Base-by-base conservation (phyloP, 768 basidiomycete genomes). In the Russula vinacea region DNA sequence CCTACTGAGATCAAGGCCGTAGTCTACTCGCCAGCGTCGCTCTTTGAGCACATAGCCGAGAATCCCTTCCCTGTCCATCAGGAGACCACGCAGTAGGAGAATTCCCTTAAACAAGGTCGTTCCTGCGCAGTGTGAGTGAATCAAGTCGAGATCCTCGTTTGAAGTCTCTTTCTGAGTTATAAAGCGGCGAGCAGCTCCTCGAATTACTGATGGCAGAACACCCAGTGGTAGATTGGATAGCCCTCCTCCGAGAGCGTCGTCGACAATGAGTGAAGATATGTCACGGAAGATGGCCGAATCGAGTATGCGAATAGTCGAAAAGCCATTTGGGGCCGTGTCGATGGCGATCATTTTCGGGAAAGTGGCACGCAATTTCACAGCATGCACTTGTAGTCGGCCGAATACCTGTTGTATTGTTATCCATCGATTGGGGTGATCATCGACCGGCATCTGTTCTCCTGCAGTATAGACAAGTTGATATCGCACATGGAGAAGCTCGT, bases 1-100 rank as follows among this genome's bases (percentile, higher is more conserved):
- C 4, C 83, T 76, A 7, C 50, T 64, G 2, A 67, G 68, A 52
- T 79, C 78, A 4, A 82, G 75, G 2, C 83, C 83, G 65, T 81
- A 84, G 51, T 84, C 78, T 0, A 84, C 83, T 35, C 82, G 69
- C 80, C 81, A 84, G 13, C 81, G 76, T 52, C 73, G 75, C n/a
- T 76, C 72, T 37, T 69, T 70, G 0, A 84, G 69, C 0, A 71
- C 70, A 53, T 77, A 77, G 3, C 71, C 47, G 1, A 84, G 71
- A 9, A 84, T 76, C 0, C 78, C 79, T 9, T 56, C 49, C 19
- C 39, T 35, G 1, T 73, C 70, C 0, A 73, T 77, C 37, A 84
- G 60, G 2, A 83, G 70, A 2, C 82, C 82, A 1, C 82, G 78
- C 9, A 80, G 72, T 2, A 83, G 72, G 1, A 84, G 73, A 17